phyloP scores from a whole-genome alignment of 1,284 basidiomycete genomes.

The Waitea zeae region DNA sequence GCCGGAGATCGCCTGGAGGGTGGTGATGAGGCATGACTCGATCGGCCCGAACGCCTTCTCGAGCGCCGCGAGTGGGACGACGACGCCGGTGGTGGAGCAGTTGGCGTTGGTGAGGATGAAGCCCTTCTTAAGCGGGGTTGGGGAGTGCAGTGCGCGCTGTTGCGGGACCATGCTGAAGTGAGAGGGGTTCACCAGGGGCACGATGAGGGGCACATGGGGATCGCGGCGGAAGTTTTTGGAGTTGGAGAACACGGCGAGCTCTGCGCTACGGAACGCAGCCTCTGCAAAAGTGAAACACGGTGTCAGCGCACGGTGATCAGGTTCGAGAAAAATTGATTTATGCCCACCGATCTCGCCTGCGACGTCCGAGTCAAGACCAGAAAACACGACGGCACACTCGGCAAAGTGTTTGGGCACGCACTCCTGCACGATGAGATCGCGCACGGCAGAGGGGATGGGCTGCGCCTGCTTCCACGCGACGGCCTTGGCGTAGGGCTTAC shows the following conservation, averaged over 20 bases:
- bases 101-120: conserved; percentile 99
- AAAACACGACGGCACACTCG: conserved; percentile 85
- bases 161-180: conserved; percentile 80
- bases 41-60: conserved; percentile 89
- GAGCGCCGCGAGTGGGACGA: conserved; percentile 85
- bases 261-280: conserved; percentile 71
- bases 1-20: conserved; percentile 96
- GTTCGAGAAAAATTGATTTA: neutral
- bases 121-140: conserved; percentile 67
- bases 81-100: conserved; percentile 91
- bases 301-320: neutral
- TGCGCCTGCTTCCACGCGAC: conserved; percentile 85
- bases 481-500: conserved; percentile 66
- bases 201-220: conserved; percentile 90
- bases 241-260: conserved; percentile 92
- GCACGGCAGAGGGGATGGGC: conserved; percentile 56
- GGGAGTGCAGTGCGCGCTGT: conserved; percentile 56
- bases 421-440: conserved; percentile 58
- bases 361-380: conserved; percentile 86
- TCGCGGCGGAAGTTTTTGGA: conserved; percentile 95
- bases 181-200: conserved; percentile 86
- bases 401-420: conserved; percentile 69
- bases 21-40: conserved; percentile 82
- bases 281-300: conserved; percentile 28
- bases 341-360: conserved; percentile 86